These are phyloP conservation scores for Suillus clintonianus DNA, from an alignment of 768 basidiomycete species.

Conservation along the genomic window DNA sequence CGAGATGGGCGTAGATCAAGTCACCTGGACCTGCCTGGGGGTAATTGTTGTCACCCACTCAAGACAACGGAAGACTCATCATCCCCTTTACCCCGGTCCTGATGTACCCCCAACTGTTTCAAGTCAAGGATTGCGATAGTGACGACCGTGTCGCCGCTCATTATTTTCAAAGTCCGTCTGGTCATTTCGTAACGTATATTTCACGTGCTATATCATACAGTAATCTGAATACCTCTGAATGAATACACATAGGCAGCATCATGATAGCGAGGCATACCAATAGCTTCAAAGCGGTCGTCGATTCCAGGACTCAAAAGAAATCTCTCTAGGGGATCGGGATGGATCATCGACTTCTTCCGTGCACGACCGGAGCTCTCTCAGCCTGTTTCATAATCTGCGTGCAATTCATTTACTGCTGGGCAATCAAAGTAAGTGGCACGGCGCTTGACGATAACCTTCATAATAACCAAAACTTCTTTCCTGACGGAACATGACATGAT, in stretches of 20 bases:
- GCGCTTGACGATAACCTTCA: background rate
- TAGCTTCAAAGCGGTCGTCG: background rate
- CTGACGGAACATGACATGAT: background rate
- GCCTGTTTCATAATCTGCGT: background rate
- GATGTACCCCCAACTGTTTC: slow-evolving; percentile 33
- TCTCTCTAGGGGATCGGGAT: background rate
- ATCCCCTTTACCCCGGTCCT: slow-evolving; percentile 20
- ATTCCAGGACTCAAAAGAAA: background rate
- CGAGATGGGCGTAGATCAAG: background rate
- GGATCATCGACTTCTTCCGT: background rate
- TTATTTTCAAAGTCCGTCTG: slow-evolving; percentile 41
- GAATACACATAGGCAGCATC: background rate
- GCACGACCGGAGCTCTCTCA: background rate
- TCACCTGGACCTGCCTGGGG: background rate
- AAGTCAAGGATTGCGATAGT: background rate
- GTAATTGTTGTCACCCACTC: background rate
- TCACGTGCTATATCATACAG: background rate
- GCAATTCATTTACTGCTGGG: background rate
- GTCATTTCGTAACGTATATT: slow-evolving; percentile 54
- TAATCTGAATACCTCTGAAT: background rate
- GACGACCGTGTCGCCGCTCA: slow-evolving; percentile 36
- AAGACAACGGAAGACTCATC: background rate
- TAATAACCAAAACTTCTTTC: background rate
- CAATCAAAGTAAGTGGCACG: background rate
- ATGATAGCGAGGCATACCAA: background rate